Base-by-base conservation (phyloP, 163 green algal species). In the Smithsoniella earleae region DNA sequence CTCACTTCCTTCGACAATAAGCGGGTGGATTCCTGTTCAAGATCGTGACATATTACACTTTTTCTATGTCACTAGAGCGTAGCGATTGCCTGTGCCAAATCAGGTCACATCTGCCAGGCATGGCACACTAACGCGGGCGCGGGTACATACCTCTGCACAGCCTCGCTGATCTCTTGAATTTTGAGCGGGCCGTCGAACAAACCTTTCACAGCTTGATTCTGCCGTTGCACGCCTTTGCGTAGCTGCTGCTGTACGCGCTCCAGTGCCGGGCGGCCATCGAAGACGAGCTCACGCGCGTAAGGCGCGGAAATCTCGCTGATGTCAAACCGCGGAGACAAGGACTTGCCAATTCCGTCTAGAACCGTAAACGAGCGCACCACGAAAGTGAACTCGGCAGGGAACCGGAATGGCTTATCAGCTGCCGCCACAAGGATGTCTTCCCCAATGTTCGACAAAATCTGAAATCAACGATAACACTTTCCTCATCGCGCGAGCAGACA, bases 341-440 rank as follows among this genome's bases (percentile, higher is more conserved):
- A 82, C 85, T 98, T 98, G 79, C 94, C 94, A 74, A 99, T 97
- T 79, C 94, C 94, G 77, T 99, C 94, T 66, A 99, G 86, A 16
- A 95, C 92, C 0, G 92, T 91, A 77, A 96, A 96, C 27, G 86
- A 84, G 18, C 84, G 76, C 78, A 97, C 90, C 20, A 97, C 92
- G 79, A 99, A 98, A 1, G 93, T 98, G 86, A 98, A 93, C 63
- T 88, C 86, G 22, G 90, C 90, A n/a, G 90, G 90, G 85, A 96
- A 90, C 36, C 90, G 80, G 86, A 98, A 98, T n/a, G 93, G 93
- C 87, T 97, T 93, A 84, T 98, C 93, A n/a, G 84, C 85, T 16
- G 88, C 86, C 10, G 95, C 92, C n/a, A 94, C 74, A 76, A 98
- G 83, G 69, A 98, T 77, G 76, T 96, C 94, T 83, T 84, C 75